These are phyloP conservation scores for Stachybotrys echinatus DNA, from an alignment of 2,329 filamentous ascomycete species.

Conservation along the genomic window DNA sequence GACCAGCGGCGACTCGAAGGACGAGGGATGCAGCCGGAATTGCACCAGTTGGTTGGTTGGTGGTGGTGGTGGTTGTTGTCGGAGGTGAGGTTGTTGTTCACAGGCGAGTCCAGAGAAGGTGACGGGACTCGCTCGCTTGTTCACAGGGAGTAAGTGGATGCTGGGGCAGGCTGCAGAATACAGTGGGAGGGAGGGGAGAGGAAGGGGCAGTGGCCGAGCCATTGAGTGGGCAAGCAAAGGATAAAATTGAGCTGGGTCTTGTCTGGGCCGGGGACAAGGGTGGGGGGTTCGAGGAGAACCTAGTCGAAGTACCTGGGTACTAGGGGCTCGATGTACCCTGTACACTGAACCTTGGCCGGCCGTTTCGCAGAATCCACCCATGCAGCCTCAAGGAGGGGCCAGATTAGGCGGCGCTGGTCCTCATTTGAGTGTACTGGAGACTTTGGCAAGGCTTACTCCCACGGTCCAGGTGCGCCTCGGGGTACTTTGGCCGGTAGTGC, in stretches of 20 bases:
- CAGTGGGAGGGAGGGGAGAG: background rate
- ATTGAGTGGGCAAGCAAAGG: background rate
- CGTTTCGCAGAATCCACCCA: too few relatives aligned
- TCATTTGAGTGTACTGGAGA: background rate
- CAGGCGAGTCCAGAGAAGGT: too few relatives aligned
- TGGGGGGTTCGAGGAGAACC: background rate
- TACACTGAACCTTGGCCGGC: background rate
- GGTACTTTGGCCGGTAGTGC: background rate
- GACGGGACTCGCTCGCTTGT: background rate
- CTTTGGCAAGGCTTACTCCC: background rate
- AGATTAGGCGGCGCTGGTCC: too few relatives aligned
- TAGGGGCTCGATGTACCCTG: too few relatives aligned
- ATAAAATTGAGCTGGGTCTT: constrained; percentile 3
- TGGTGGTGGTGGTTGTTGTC: constrained; percentile 16
- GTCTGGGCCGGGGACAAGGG: background rate
- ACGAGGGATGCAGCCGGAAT: constrained; percentile 49
- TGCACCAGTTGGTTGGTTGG: constrained; percentile 39
- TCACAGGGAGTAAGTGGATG: background rate
- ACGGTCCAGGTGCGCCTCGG: background rate
- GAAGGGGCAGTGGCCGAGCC: background rate
- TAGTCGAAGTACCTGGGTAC: background rate
- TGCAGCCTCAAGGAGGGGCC: too few relatives aligned
- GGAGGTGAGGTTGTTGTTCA: background rate
- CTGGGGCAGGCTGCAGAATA: background rate
- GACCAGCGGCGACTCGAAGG: constrained; percentile 48